These are phyloP conservation scores for Scedosporium apiospermum DNA, from an alignment of 2,329 filamentous ascomycete genomes.

Conservation along the genomic window DNA sequence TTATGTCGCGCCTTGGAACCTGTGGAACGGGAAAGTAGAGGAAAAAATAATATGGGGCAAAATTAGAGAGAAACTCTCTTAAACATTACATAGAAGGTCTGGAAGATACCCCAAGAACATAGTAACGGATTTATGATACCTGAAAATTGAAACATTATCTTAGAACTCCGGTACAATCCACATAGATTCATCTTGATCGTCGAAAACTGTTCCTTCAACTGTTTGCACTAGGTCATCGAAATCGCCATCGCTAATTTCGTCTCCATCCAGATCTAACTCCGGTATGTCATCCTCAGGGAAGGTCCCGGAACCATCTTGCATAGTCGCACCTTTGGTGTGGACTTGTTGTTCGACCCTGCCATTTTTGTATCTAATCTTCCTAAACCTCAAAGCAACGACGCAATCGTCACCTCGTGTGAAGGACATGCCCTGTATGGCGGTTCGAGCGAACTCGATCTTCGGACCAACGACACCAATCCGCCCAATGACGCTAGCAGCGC, in stretches of 20 bases:
- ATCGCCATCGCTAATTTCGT: neutral
- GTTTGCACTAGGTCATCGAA: neutral
- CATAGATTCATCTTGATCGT: neutral
- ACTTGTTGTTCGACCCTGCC: neutral
- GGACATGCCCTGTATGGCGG: neutral
- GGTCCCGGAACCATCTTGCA: neutral
- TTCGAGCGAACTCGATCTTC: neutral
- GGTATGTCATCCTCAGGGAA: neutral
- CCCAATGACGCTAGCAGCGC: neutral
- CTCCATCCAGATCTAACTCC: neutral
- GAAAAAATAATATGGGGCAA: neutral
- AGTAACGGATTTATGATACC: neutral
- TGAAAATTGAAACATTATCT: neutral
- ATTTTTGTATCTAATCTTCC: neutral
- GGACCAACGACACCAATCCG: neutral
- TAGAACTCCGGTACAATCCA: neutral
- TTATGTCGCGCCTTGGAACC: neutral
- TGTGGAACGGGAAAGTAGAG: neutral
- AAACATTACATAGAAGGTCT: neutral
- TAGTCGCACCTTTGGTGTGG: neutral
- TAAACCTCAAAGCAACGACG: neutral
- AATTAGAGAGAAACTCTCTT: neutral
- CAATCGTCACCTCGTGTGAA: neutral
- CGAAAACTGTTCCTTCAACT: neutral
- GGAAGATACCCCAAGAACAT: neutral